Evolutionary conservation across 345 rosid genomes (phyloP), one percentile per base, ranked within the genome.

Genomic region (Clarkia xantiana): DNA sequence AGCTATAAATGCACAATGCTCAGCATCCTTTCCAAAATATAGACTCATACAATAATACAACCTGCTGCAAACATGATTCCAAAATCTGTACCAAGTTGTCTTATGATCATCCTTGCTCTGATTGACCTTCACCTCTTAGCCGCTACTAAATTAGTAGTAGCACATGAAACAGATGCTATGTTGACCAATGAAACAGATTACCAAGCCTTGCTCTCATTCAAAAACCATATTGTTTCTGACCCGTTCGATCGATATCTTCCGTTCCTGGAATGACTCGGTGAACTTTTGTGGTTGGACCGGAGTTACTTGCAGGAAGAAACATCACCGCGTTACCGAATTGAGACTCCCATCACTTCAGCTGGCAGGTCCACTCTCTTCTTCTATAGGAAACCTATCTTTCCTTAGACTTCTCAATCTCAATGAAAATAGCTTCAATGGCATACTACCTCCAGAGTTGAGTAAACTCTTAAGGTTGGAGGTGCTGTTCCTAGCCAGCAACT

Each of bases 331-430:
- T 16, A 36, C 40, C 1, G 18, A 25, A 12, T 16, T 55, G 14
- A 19, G 43, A 11, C 44, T 56, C n/a, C n/a, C 42, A 0, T 20
- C 17, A 0, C 48, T 25, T 16, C 12, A 18, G 6, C 44, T 60
- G 22, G 42, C 15, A 38, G 61, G 55, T 16, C n/a, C 53, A 14
- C 20, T 70, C 8, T 62, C 67, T 16, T 49, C 65, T 17, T 42
- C 59, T 7, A 41, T 65, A 9, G 58, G 55, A 22, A 70, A 65
- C 20, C 62, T 62, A n/a, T 54, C 68, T 9, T 65, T 49, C 16
- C 65, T 62, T 11, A 4, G 10, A 12, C 44, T 14, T n/a, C 18
- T 70, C 7, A 11, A 9, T 2, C 53, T 56, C 11, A 0, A 23
- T 10, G 10, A 22, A 10, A 44, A 65, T 19, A 2, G 10, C 52